Base-by-base conservation (phyloP, 2,329 filamentous ascomycete species). In the Fusarium caatingaense region DNA sequence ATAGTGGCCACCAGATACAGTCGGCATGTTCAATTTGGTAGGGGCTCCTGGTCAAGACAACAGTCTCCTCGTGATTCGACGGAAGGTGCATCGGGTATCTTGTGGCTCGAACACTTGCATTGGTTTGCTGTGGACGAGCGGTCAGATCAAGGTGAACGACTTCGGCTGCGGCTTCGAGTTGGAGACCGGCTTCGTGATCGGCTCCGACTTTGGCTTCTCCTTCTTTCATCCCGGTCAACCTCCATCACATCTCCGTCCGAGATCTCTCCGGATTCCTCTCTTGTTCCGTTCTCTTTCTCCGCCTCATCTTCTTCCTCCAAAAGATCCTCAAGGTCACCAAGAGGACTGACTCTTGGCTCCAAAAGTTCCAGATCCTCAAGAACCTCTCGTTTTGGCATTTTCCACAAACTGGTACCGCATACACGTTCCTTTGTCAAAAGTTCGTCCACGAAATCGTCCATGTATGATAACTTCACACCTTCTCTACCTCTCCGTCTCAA, bases 391-490 rank as follows among this genome's bases (percentile, higher is more conserved):
- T 89, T 89, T 6, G 94, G 93, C 85, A 99, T 87, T 83, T 97
- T 97, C 90, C 93, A 97, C 73, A 99, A 78, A 76, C 91, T 97
- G 5, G 96, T 98, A 40, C 91, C 95, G 77, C 95, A 98, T 0
- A 98, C 91, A 55, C 96, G 87, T 60, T 97, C 93, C 81, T 97
- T 97, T 0, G 88, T 92, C 68, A 99, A 83, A 71, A 99, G 81
- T 66, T 98, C 94, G 79, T 99, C 96, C 58, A 98, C 89, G 78
- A 99, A 98, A 74, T 95, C 91, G 80, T 99, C 96, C 80, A 99
- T 85, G 76, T 88, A 92, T 5, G 93, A 96, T 73, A 99, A 79
- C 15, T 83, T 85, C 68, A 92, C 94, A 3, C 92, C 92, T 28
- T 89, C 88, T 69, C 93, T 88, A 16, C 90, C 91, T 73, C 92